Evolutionary conservation across 1,284 basidiomycete species (phyloP).

Genomic region (Leccinum glutinopallens): DNA sequence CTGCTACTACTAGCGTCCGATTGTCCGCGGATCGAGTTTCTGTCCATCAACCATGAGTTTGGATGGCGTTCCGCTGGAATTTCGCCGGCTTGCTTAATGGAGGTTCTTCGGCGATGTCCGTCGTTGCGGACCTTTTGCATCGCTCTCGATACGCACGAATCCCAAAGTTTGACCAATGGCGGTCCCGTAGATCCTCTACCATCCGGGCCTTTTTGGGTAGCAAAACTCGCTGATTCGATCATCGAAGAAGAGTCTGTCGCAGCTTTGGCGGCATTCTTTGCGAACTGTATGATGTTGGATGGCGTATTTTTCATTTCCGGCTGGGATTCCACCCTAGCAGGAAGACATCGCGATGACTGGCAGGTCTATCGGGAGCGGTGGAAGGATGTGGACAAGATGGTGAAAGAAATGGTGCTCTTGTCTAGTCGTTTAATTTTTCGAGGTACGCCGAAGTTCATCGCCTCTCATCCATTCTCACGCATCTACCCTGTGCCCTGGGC

Average conservation of each 20-base stretch:
- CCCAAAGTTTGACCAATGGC: background rate
- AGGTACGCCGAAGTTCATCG: no score
- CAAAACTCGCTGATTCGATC: background rate
- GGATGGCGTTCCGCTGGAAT: constrained; percentile 1
- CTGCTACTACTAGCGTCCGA: background rate
- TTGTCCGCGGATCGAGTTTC: background rate
- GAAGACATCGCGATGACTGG: background rate
- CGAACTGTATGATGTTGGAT: background rate
- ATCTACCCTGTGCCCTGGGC: no score
- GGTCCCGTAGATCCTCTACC: background rate
- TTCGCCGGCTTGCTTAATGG: background rate
- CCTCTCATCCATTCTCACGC: no score
- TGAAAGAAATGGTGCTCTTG: background rate
- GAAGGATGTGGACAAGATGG: background rate
- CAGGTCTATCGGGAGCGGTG: background rate
- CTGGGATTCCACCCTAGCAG: background rate
- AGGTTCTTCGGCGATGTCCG: background rate
- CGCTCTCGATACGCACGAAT: background rate
- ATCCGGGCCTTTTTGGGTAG: background rate
- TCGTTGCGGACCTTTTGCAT: background rate
- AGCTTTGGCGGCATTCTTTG: background rate
- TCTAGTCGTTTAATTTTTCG: no score
- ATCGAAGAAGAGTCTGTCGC: constrained; percentile 3
- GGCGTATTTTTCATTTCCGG: background rate
- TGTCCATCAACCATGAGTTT: background rate